Percentiles rank a stretch among this genome's conserved stretches.
Evolutionary conservation across 2,329 filamentous ascomycete genomes (phyloP).

Genomic region (Sporothrix curviconia): DNA sequence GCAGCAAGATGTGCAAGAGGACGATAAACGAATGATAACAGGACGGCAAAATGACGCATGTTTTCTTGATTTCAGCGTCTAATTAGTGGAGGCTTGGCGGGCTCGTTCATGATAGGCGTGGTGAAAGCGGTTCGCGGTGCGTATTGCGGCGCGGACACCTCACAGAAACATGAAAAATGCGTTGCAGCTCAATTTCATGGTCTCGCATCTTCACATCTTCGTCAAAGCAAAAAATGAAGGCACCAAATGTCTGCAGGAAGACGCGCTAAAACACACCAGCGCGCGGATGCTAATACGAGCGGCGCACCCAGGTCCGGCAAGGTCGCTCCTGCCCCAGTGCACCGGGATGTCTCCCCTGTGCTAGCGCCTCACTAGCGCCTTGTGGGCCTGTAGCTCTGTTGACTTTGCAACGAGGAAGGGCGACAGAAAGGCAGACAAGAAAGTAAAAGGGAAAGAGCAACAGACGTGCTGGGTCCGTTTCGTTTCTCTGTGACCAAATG

Average conservation of each 20-base stretch:
- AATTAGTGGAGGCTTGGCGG: not conserved
- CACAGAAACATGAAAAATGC: not conserved
- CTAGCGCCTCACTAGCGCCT: constrained; percentile 5
- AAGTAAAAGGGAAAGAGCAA: no score
- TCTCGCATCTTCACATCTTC: not conserved
- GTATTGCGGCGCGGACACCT: not conserved
- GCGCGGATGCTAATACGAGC: constrained; percentile 7
- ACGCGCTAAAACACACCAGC: constrained; percentile 6
- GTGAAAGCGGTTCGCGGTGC: not conserved
- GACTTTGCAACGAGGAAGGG: not conserved
- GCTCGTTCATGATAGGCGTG: not conserved
- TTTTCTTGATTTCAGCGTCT: no score
- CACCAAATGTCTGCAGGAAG: not conserved
- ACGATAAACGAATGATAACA: no score
- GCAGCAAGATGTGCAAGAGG: not conserved
- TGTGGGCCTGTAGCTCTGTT: not conserved
- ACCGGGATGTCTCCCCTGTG: not conserved
- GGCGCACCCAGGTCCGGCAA: not conserved
- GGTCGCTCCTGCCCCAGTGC: constrained; percentile 5
- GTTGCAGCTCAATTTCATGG: not conserved
- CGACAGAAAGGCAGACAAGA: no score
- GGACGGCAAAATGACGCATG: no score
- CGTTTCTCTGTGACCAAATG: no score
- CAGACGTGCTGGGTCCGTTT: no score
- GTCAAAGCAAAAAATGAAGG: not conserved